Percentiles rank a stretch among this genome's conserved stretches.
phyloP scores from a whole-genome alignment of 805 yeast species.

The Yamadazyma kitorensis region DNA sequence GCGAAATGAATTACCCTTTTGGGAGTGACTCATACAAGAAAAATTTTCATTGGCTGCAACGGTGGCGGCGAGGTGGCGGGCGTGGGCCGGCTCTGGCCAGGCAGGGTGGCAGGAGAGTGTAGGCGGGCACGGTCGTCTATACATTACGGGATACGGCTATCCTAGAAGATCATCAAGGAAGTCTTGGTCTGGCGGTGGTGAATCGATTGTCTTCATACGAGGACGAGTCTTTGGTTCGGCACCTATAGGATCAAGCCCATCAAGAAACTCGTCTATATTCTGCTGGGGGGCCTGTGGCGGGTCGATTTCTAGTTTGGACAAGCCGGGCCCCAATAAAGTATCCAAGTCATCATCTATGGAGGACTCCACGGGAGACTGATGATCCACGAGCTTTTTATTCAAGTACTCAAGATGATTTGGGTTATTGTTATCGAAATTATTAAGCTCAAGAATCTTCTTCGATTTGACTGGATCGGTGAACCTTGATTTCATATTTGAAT shows the following conservation, averaged over 20 bases:
- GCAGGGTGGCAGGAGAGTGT: too few relatives aligned
- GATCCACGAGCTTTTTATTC: constrained; percentile 19
- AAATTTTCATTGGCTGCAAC: neutral
- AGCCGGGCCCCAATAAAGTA: constrained; percentile 14
- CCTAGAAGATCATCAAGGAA: constrained; percentile 14
- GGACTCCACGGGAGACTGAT: neutral
- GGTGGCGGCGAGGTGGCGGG: neutral
- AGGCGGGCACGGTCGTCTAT: too few relatives aligned
- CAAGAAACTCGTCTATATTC: constrained; percentile 11
- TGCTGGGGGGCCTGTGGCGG: neutral
- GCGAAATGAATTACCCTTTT: constrained; percentile 5
- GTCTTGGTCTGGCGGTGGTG: constrained; percentile 1
- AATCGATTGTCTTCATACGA: neutral
- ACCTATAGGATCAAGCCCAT: neutral
- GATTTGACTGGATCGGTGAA: constrained; percentile 17
- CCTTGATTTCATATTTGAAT: constrained; percentile 25
- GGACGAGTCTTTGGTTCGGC: too few relatives aligned
- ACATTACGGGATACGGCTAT: too few relatives aligned
- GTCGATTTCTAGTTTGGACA: constrained; percentile 3
- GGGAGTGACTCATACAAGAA: constrained; percentile 11
- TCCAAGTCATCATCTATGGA: constrained; percentile 19
- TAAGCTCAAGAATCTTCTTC: constrained; percentile 31
- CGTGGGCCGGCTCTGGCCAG: too few relatives aligned
- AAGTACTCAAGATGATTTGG: constrained; percentile 20
- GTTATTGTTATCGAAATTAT: constrained; percentile 27